phyloP scores from a whole-genome alignment of 208 protist genomes.

The Crithidia thermophila region DNA sequence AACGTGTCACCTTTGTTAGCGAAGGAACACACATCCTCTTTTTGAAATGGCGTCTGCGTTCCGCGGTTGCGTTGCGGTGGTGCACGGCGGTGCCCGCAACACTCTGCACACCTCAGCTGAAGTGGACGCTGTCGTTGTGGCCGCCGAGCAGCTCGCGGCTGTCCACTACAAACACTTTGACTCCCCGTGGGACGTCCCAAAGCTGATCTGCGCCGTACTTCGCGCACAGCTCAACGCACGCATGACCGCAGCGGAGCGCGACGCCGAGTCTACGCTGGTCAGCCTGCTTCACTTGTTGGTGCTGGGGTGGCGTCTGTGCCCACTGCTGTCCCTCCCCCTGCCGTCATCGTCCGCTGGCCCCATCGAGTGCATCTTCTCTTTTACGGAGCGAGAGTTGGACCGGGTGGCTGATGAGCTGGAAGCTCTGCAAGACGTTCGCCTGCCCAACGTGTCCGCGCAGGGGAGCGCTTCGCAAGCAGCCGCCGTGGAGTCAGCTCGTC shows the following conservation, averaged over 20 bases:
- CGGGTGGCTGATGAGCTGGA: slow-evolving; percentile 4
- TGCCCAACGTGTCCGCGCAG: too few relatives aligned
- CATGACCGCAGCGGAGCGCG: not conserved
- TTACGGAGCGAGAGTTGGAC: not conserved
- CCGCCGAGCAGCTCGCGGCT: slow-evolving; percentile 13
- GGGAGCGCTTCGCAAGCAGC: not conserved
- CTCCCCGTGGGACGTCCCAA: slow-evolving; percentile 36
- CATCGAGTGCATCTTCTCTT: not conserved
- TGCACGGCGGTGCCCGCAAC: slow-evolving; percentile 20
- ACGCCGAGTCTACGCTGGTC: not conserved
- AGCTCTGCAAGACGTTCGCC: not conserved
- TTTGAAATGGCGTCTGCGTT: not conserved
- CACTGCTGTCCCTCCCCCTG: slow-evolving; percentile 20
- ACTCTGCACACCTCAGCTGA: slow-evolving; percentile 25
- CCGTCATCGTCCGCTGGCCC: not conserved
- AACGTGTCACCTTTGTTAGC: not conserved
- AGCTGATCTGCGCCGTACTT: slow-evolving; percentile 27
- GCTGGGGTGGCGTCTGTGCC: slow-evolving; percentile 14
- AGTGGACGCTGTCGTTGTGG: slow-evolving; percentile 2
- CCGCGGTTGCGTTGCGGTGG: slow-evolving; percentile 1
- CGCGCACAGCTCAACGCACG: slow-evolving; percentile 26
- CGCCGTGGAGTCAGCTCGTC: not conserved
- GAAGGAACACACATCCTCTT: not conserved
- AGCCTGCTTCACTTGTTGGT: slow-evolving; percentile 5
- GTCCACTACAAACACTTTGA: slow-evolving; percentile 8